These are phyloP conservation scores for Penicillium flavigenum DNA, from an alignment of 495 filamentous ascomycete species.

Conservation along the genomic window DNA sequence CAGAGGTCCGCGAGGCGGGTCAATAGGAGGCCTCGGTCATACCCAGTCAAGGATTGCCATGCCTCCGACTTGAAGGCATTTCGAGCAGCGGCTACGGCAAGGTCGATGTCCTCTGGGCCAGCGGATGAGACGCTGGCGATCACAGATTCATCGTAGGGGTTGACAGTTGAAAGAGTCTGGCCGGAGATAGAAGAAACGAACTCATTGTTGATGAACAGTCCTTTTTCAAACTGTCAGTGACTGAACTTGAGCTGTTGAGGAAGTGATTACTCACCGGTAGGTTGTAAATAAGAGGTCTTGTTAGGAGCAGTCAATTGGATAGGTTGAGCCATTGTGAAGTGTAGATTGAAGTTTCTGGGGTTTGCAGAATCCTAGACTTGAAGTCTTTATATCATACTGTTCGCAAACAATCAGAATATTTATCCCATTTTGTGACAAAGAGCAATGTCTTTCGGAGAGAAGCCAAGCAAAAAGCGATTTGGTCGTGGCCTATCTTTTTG, in stretches of 20 bases:
- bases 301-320: constrained; percentile 5
- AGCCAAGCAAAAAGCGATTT: background rate
- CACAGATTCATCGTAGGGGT: constrained; percentile 3
- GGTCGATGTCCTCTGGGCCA: constrained; percentile 69
- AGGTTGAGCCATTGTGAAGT: constrained; percentile 7
- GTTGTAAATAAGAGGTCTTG: background rate
- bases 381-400: background rate
- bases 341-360: background rate
- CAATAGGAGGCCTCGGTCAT: constrained; percentile 69
- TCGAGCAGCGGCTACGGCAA: constrained; percentile 70
- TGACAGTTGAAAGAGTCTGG: background rate
- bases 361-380: background rate
- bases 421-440: background rate
- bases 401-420: background rate
- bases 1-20: constrained; percentile 65
- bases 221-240: background rate
- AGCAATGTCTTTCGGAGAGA: background rate
- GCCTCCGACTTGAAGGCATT: constrained; percentile 70
- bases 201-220: constrained; percentile 11
- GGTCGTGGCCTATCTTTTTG: background rate
- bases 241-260: background rate
- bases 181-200: constrained; percentile 1
- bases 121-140: constrained; percentile 78
- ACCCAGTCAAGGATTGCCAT: constrained; percentile 67
- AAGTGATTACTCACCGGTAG: background rate